Base-by-base conservation (phyloP, 2,329 filamentous ascomycete species). In the Tolypocladium endophyticum region DNA sequence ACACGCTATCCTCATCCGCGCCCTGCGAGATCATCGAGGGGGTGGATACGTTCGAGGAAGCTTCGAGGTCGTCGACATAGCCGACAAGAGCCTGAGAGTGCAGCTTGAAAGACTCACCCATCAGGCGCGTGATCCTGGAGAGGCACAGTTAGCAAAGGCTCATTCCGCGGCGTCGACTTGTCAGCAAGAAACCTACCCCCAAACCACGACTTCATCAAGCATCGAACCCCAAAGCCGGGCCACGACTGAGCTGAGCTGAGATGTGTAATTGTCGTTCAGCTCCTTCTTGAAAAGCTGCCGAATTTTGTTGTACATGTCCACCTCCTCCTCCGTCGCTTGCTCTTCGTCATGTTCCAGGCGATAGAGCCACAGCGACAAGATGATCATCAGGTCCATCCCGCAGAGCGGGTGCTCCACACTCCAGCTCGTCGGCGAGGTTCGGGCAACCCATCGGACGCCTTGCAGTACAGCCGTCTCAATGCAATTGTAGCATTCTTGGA, bases 341-440 rank as follows among this genome's bases (percentile, higher is more conserved):
- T 97, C 93, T 65, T 96, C 92, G 79, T 99, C 94, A 79, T 97
- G 92, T 88, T 99, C 94, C 80, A 99, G 88, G 77, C 92, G 92
- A 80, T 97, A 97, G 69, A 99, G 87, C 94, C 94, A 99, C 66
- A 97, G 81, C 70, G 91, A 97, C 67, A 99, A 87, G 68, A 97
- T 94, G 73, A 97, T 94, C 86, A 99, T 96, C 66, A 97, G 82
- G 74, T 99, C 94, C 78, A 99, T 86, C 63, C 93, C 93, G 71
- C 92, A 97, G 61, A 99, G 86, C 58, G 94, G 92, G 73, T 99
- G 93, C 78, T 99, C 94, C 62, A 97, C 90, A 73, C 93, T 97
- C 94, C 94, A 99, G 77, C 97, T 97, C 55, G 94, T 97, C 28
- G 94, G 92, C 55, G 92, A 97, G 28, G 93, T 97, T 66, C 92